Percentiles rank a stretch among this genome's conserved stretches.
These are phyloP conservation scores for Spathaspora hagerdaliae DNA, from an alignment of 805 yeast genomes.

Conservation along the genomic window DNA sequence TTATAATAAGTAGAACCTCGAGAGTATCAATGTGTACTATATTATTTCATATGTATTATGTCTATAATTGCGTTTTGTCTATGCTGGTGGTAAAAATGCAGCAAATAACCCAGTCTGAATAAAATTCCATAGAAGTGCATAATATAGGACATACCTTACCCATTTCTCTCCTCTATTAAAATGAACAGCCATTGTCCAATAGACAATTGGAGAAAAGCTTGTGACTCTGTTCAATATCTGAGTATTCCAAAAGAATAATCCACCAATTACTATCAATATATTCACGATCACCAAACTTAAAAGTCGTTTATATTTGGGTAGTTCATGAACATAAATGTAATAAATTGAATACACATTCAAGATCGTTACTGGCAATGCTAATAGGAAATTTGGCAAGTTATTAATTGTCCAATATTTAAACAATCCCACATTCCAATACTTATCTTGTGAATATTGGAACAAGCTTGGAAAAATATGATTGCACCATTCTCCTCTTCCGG, in stretches of 20 bases:
- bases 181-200: conserved; percentile 61
- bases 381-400: conserved; percentile 77
- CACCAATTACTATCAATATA: conserved; percentile 43
- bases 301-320: conserved; percentile 28
- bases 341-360: conserved; percentile 40
- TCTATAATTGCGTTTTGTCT: neutral
- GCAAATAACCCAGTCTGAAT: conserved; percentile 72
- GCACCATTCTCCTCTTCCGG: conserved; percentile 80
- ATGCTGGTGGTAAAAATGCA: conserved; percentile 94
- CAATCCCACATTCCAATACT: conserved; percentile 86
- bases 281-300: conserved; percentile 42
- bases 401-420: conserved; percentile 76
- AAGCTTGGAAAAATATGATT: conserved; percentile 50
- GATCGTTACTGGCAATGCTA: conserved; percentile 66
- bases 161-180: conserved; percentile 8
- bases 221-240: conserved; percentile 82
- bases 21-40: too few species aligned
- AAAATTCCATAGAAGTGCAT: conserved; percentile 59
- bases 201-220: conserved; percentile 69
- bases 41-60: too few species aligned
- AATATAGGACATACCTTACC: conserved; percentile 27
- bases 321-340: conserved; percentile 26
- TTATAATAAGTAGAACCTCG: too few species aligned
- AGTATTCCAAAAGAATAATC: conserved; percentile 67
- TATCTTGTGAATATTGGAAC: conserved; percentile 65